These are phyloP conservation scores for Eucalyptus globulus DNA, from an alignment of 345 rosid genomes.

Conservation along the genomic window DNA sequence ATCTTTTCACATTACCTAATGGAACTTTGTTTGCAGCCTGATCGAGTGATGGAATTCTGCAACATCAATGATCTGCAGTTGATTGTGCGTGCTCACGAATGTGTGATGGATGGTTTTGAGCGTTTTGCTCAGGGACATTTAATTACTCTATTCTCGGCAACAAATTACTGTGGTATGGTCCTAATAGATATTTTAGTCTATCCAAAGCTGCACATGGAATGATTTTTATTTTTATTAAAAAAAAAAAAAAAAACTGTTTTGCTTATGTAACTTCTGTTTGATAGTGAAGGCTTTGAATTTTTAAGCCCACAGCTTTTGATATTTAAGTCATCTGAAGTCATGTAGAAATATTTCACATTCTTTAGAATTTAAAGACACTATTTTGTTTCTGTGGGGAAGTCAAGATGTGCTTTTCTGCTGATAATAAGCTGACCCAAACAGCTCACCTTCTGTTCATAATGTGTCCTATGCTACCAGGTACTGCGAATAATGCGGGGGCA, in stretches of 20 bases:
- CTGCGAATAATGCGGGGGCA: conserved; percentile 98
- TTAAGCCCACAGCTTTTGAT: background rate
- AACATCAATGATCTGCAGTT: conserved; percentile 96
- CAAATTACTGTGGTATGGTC: conserved; percentile 84
- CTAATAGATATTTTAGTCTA: background rate
- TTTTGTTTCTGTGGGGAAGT: background rate
- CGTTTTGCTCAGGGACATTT: conserved; percentile 97
- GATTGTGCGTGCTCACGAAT: conserved; percentile 98
- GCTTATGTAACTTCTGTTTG: background rate
- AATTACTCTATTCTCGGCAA: conserved; percentile 94
- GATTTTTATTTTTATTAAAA: background rate
- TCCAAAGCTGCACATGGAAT: background rate
- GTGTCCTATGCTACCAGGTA: conserved; percentile 32
- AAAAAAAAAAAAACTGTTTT: background rate
- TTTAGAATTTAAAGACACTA: background rate
- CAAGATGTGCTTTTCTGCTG: background rate
- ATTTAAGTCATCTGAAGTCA: background rate
- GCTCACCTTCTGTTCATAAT: background rate
- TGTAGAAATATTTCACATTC: background rate
- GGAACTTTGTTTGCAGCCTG: conserved; percentile 48
- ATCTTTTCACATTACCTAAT: background rate
- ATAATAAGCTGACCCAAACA: background rate
- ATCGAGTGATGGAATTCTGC: conserved; percentile 99
- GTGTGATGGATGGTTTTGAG: conserved; percentile 99
- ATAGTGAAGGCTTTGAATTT: background rate